phyloP scores from a whole-genome alignment of 2,329 filamentous ascomycete species.

The Neoascochyta sp. region DNA sequence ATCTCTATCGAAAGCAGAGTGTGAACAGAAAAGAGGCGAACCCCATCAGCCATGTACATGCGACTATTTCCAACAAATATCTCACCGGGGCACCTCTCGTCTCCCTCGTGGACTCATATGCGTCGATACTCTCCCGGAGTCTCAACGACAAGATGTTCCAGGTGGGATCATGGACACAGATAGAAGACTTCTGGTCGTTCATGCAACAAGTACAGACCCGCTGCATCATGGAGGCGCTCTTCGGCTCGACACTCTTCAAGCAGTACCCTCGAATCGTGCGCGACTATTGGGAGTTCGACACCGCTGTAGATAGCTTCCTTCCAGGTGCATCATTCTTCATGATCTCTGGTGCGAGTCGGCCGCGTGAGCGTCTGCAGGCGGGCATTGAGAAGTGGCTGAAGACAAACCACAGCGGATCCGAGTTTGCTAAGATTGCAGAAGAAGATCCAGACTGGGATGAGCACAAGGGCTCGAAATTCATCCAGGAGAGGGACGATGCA shows the following conservation, averaged over 20 bases:
- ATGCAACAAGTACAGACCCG: slow-evolving; percentile 25
- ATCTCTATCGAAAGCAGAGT: slow-evolving; percentile 5
- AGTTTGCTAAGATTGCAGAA: slow-evolving; percentile 10
- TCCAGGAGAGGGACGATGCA: slow-evolving; percentile 16
- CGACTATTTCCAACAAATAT: slow-evolving; percentile 10
- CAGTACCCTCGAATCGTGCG: slow-evolving; percentile 21
- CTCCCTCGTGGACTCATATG: slow-evolving; percentile 14
- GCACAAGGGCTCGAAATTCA: slow-evolving; percentile 17
- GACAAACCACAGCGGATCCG: slow-evolving; percentile 12
- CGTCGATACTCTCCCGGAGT: slow-evolving; percentile 17
- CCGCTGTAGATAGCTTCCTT: slow-evolving; percentile 14
- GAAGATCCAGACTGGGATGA: slow-evolving; percentile 18
- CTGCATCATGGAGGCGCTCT: slow-evolving; percentile 21
- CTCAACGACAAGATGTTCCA: slow-evolving; percentile 32
- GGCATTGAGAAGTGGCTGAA: slow-evolving; percentile 24
- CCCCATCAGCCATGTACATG: slow-evolving; percentile 5
- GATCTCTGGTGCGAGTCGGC: slow-evolving; percentile 9
- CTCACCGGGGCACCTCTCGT: slow-evolving; percentile 13
- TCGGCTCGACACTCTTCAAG: slow-evolving; percentile 24
- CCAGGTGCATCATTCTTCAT: slow-evolving; percentile 18
- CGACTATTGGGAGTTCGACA: slow-evolving; percentile 27
- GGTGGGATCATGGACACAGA: slow-evolving; percentile 24
- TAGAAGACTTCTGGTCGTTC: slow-evolving; percentile 32
- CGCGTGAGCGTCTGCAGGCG: slow-evolving; percentile 17
- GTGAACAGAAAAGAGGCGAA: not conserved